Base-by-base conservation (phyloP, 106 monocot species). In the Xerophyta viscosa region DNA sequence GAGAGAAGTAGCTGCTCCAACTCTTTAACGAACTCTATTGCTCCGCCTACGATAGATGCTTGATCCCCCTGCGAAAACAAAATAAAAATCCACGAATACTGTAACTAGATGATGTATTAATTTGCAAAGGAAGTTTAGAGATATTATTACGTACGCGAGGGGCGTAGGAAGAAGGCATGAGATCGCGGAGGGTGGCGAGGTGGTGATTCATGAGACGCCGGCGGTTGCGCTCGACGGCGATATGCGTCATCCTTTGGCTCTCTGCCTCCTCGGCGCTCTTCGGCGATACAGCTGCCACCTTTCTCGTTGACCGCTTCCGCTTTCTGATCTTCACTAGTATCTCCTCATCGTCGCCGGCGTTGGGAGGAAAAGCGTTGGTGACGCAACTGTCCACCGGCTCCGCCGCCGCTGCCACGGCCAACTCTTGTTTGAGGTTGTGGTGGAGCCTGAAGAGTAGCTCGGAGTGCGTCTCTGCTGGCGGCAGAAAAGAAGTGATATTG, bases 171-270 rank as follows among this genome's bases (percentile, higher is more conserved):
- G 78, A 24, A 7, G 96, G 96, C 76, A 98, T 82, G 54, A 98
- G 76, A 20, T 81, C 55, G 23, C 82, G 81, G 29, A 98, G 89
- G 5, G 73, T 25, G 55, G 41, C 46, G 50, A 98, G 81, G 45
- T 89, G 86, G 36, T 82, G 81, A 57, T 98, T 98, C 89, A 98
- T 98, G 39, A 89, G 76, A 6, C 70, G 67, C 3, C 96, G 77
- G 15, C 96, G 81, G 69, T 98, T 98, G 20, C 96, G 74, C 65
- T 98, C 96, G 17, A 98, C 89, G 8, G 74, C 76, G 49, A 98
- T 98, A 66, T 98, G 96, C 8, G 81, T 79, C 77, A 85, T 79
- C 36, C 96, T 53, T 72, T 98, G 89, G 73, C 43, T 82, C 72
- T 96, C 89, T 5, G 60, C 66, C 49, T 93, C 93, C 56, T 74